These are phyloP conservation scores for Ustilago esculenta DNA, from an alignment of 1,284 basidiomycete genomes.

Conservation along the genomic window DNA sequence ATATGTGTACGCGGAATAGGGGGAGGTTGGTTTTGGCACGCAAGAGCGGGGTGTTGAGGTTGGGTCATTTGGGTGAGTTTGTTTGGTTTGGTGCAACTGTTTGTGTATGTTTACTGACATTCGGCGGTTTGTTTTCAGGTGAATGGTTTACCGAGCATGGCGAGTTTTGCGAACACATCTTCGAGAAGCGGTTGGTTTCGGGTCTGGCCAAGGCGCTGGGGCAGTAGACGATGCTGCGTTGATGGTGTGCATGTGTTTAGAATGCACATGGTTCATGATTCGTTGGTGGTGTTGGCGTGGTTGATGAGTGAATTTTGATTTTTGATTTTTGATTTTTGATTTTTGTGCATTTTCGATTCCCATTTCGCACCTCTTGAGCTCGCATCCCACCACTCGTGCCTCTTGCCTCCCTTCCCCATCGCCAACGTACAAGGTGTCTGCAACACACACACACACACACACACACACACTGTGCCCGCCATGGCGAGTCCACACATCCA, in stretches of 20 bases:
- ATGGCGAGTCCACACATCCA: constrained; percentile 28
- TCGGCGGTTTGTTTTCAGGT: constrained; percentile 20
- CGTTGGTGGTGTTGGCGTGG: no score
- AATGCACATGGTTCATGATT: no score
- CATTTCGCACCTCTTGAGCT: no score
- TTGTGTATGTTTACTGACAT: background rate
- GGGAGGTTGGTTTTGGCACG: constrained; percentile 38
- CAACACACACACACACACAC: no score
- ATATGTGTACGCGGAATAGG: constrained; percentile 48
- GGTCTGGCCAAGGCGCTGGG: constrained; percentile 53
- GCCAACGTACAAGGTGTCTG: no score
- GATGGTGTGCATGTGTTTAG: no score
- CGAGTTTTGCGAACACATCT: constrained; percentile 58
- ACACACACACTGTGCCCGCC: no score
- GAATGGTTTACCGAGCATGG: constrained; percentile 66
- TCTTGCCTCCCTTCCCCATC: no score
- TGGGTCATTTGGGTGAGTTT: constrained; percentile 60
- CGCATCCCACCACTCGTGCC: no score
- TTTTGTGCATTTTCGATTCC: no score
- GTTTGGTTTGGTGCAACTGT: background rate
- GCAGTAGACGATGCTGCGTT: constrained; percentile 30
- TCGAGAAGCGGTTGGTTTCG: constrained; percentile 52
- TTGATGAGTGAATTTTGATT: no score
- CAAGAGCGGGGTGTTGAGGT: constrained; percentile 40
- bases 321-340: background rate